Evolutionary conservation across 495 filamentous ascomycete genomes (phyloP), one percentile per base, ranked within the genome.

Genomic region (Neurospora tetraspora): DNA sequence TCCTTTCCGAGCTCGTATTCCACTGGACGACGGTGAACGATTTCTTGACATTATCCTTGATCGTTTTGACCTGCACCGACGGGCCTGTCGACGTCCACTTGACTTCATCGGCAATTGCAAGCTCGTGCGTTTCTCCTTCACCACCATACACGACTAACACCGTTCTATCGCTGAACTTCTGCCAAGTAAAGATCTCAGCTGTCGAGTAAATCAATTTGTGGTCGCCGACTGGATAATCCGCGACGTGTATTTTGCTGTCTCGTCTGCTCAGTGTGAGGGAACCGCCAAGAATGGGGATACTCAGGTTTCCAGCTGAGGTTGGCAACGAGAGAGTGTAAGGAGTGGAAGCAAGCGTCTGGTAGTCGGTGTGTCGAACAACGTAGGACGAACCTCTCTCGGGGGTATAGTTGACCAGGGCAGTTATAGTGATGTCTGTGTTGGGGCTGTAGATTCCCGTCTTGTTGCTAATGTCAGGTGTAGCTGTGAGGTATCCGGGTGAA

Each of bases 231-330:
- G 89, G 81, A 75, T 93, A 94, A 77, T 96, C 91, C 11, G 89
- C 90, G 23, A 94, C 88, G 76, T 92, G 88, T 70, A 85, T 79
- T 78, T 94, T 93, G 0, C 91, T 91, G 77, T 96, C 93, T 69
- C 92, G 87, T 0, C 91, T 91, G 74, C 87, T 86, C 4, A 95
- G 83, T 2, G 86, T 89, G 10, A 95, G 82, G 1, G 80, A 84
- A 14, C 86, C 87, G 18, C 86, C 88, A 1, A 91, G 80, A 71
- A 90, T 90, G 10, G 92, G 92, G 45, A 94, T 83, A 0, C 85
- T 87, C 43, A 92, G 68, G 2, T 80, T 76, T 1, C 92, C 91
- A 70, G 84, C 80, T 73, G 86, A 90, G 3, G 91, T 92, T 3
- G 86, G 79, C 18, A 93, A 75, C 2, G 73, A 88, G 23, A 93